Conservation (phyloP, 495 filamentous ascomycete species). For the Penicillium diatomitis region DNA sequence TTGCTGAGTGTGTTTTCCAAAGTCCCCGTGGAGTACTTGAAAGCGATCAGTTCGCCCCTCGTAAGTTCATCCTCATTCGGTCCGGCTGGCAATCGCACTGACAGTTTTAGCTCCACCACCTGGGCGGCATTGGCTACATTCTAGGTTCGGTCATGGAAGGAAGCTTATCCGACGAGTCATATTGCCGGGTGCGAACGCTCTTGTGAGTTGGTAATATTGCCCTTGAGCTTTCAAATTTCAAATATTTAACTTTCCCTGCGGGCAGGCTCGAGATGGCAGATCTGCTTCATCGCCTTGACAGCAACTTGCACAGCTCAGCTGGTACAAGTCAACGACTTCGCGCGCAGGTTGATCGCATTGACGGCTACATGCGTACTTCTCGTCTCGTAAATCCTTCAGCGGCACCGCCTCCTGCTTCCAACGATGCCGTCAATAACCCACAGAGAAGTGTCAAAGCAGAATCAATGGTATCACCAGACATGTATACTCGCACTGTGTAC, state of each 20-base stretch:
- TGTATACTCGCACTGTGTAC: conserved; percentile 1
- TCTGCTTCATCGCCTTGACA: conserved; percentile 38
- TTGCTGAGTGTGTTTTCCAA: conserved; percentile 36
- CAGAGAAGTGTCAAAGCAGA: conserved; percentile 7
- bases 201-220: conserved; percentile 16
- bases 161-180: conserved; percentile 36
- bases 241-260: neutral
- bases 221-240: neutral
- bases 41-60: conserved; percentile 42
- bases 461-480: conserved; percentile 4
- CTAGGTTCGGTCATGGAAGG: conserved; percentile 42
- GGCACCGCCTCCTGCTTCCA: conserved; percentile 5
- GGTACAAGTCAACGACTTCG: conserved; percentile 34
- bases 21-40: conserved; percentile 36
- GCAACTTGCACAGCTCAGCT: conserved; percentile 26
- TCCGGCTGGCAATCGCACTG: neutral
- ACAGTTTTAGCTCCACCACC: conserved; percentile 30
- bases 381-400: conserved; percentile 11
- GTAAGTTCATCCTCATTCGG: conserved; percentile 3
- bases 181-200: conserved; percentile 33
- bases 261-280: conserved; percentile 37
- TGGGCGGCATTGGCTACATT: conserved; percentile 42
- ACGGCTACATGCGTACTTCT: conserved; percentile 38
- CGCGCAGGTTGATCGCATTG: conserved; percentile 35
- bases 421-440: neutral